Evolutionary conservation across 2,329 filamentous ascomycete species (phyloP).

Genomic region (Hypoxylon sp.): DNA sequence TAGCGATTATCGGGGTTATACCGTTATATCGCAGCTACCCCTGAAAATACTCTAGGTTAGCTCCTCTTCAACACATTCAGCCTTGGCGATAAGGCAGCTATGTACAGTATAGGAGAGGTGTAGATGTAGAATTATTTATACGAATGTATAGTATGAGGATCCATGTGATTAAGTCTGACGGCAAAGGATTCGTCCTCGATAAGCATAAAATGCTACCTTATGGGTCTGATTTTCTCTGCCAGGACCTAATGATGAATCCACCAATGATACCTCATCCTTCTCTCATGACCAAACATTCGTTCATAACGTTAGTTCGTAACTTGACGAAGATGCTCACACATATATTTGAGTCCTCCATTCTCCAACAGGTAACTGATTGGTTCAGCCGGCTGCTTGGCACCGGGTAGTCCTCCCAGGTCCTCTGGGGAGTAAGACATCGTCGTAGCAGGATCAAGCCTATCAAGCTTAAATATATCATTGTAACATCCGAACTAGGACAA

Average conservation of each 20-base stretch:
- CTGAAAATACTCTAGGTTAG: neutral
- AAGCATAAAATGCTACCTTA: neutral
- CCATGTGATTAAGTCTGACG: neutral
- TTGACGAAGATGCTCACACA: neutral
- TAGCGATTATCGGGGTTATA: neutral
- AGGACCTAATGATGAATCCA: neutral
- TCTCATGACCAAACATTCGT: neutral
- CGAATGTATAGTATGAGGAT: too few relatives aligned
- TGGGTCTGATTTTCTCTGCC: neutral
- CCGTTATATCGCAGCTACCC: neutral
- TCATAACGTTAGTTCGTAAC: neutral
- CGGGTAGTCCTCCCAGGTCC: too few relatives aligned
- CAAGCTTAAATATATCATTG: neutral
- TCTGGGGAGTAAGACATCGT: neutral
- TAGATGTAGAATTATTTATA: too few relatives aligned
- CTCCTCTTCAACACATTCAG: too few relatives aligned
- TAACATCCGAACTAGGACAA: neutral
- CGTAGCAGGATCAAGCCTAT: slow-evolving; percentile 5
- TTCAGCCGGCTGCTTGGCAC: neutral
- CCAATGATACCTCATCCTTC: neutral
- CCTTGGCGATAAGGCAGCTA: neutral
- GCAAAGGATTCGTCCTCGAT: neutral
- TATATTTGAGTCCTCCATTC: neutral
- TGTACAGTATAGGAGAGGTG: neutral
- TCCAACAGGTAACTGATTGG: slow-evolving; percentile 1